Evolutionary conservation across 495 filamentous ascomycete species (phyloP).

Genomic region (Saxophila tyrrhenica): DNA sequence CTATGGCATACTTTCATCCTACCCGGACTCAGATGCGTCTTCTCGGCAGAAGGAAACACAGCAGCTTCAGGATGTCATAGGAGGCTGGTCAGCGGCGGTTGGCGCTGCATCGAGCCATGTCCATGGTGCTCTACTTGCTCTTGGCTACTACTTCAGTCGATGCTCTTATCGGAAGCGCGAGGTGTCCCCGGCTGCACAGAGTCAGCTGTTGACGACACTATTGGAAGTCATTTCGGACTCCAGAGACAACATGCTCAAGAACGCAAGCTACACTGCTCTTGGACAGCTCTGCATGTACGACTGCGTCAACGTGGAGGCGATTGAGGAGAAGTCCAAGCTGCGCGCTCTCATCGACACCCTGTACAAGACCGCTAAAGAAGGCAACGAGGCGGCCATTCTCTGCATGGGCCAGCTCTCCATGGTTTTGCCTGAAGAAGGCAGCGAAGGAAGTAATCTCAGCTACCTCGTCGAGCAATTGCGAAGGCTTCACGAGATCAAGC

Average conservation of each 20-base stretch:
- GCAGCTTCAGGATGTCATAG: slow-evolving; percentile 32
- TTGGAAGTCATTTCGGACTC: slow-evolving; percentile 39
- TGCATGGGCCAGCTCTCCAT: slow-evolving; percentile 58
- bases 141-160: slow-evolving; percentile 51
- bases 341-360: slow-evolving; percentile 47
- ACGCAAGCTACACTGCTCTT: slow-evolving; percentile 52
- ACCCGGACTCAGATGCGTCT: slow-evolving; percentile 36
- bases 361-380: slow-evolving; percentile 55
- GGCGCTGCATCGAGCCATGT: slow-evolving; percentile 49
- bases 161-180: slow-evolving; percentile 36
- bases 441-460: slow-evolving; percentile 25
- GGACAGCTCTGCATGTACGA: slow-evolving; percentile 65
- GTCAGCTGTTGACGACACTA: slow-evolving; percentile 33
- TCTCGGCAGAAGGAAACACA: slow-evolving; percentile 32
- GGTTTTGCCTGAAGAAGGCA: slow-evolving; percentile 35
- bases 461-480: slow-evolving; percentile 54
- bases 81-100: slow-evolving; percentile 45
- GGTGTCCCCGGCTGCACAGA: slow-evolving; percentile 25
- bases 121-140: slow-evolving; percentile 48
- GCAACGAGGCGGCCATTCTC: slow-evolving; percentile 68
- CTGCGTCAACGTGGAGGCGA: slow-evolving; percentile 35
- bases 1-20: slow-evolving; percentile 68
- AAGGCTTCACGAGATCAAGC: slow-evolving; percentile 65
- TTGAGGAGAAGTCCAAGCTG: slow-evolving; percentile 32
- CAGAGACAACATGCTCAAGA: slow-evolving; percentile 45